phyloP scores from a whole-genome alignment of 257 asterid species.

The Scutellaria barbata region DNA sequence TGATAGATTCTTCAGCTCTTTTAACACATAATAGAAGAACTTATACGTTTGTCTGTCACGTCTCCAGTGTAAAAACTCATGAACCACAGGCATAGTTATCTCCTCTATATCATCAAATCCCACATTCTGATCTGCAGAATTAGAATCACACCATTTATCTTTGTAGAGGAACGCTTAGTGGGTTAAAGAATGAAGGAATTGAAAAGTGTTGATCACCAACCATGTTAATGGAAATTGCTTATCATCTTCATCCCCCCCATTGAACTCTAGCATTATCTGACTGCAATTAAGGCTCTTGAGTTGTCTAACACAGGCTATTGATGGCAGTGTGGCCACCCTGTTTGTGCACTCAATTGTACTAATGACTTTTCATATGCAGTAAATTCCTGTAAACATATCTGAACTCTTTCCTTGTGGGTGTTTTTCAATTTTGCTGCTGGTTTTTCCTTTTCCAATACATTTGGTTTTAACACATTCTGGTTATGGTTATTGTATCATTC shows the following conservation, averaged over 20 bases:
- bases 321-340: constrained; percentile 27
- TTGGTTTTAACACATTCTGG: background rate
- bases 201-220: constrained; percentile 22
- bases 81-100: no score
- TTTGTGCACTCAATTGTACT: constrained; percentile 4
- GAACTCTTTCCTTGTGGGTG: background rate
- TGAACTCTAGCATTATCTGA: constrained; percentile 3
- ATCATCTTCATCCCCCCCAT: background rate
- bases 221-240: constrained; percentile 25
- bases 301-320: constrained; percentile 35
- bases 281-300: constrained; percentile 32
- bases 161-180: background rate
- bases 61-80: no score
- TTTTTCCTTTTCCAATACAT: background rate
- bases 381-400: constrained; percentile 3
- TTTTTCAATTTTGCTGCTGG: background rate
- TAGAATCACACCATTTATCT: background rate
- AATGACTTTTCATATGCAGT: constrained; percentile 16
- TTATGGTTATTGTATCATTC: background rate
- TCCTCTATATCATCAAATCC: no score
- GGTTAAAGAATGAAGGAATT: constrained; percentile 16
- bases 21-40: no score
- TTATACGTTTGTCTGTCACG: no score
- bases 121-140: no score
- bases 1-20: no score